Percentiles rank a stretch among this genome's conserved stretches.
Evolutionary conservation across 805 yeast genomes (phyloP).

Genomic region (Suhomyces sp.): DNA sequence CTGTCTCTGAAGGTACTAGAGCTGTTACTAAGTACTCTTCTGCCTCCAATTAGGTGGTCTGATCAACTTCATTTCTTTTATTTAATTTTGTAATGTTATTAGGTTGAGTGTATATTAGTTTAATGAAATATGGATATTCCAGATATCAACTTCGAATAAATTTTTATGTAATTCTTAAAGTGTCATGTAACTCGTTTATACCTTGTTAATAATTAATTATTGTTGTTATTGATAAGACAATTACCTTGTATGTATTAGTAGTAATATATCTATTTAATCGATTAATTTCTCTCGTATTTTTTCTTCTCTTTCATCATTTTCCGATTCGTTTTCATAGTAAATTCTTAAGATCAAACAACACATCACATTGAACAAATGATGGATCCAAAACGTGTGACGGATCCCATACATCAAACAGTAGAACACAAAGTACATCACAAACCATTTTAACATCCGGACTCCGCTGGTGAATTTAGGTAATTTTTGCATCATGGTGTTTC

Average conservation of each 20-base stretch:
- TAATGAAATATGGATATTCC: slow-evolving; percentile 6
- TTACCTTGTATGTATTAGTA: slow-evolving; percentile 2
- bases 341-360: slow-evolving; percentile 48
- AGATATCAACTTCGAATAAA: too few species aligned
- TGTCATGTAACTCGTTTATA: too few species aligned
- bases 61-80: slow-evolving; percentile 9
- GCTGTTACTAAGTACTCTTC: slow-evolving; percentile 96
- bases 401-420: slow-evolving; percentile 74
- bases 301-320: slow-evolving; percentile 1
- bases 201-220: too few species aligned
- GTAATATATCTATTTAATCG: too few species aligned
- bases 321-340: slow-evolving; percentile 5
- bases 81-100: slow-evolving; percentile 13
- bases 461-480: slow-evolving; percentile 32
- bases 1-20: slow-evolving; percentile 98
- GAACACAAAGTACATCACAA: slow-evolving; percentile 50
- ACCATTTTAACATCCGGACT: slow-evolving; percentile 1
- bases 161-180: too few species aligned
- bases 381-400: slow-evolving; percentile 81
- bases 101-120: slow-evolving; percentile 18
- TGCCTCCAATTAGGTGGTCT: slow-evolving; percentile 36
- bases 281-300: background rate
- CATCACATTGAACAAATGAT: slow-evolving; percentile 67
- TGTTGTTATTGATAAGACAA: background rate
- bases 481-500: slow-evolving; percentile 48